Evolutionary conservation across 805 yeast species (phyloP).

Genomic region (Candida fluviatilis): DNA sequence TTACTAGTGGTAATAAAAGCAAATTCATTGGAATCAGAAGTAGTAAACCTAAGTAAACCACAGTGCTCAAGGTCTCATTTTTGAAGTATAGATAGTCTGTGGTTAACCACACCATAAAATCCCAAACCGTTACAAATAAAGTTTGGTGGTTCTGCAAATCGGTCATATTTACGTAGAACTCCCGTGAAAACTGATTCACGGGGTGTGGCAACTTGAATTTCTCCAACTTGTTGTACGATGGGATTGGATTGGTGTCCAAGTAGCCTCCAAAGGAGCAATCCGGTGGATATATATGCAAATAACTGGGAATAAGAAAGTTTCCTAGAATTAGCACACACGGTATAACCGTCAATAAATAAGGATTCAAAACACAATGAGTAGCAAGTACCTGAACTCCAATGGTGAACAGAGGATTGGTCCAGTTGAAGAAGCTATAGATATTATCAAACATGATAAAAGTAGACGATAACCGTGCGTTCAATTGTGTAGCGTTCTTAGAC

Average conservation of each 20-base stretch:
- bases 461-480: constrained; percentile 58
- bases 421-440: constrained; percentile 49
- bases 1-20: constrained; percentile 24
- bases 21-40: constrained; percentile 14
- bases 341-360: constrained; percentile 47
- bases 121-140: constrained; percentile 59
- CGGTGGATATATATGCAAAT: constrained; percentile 58
- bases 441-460: constrained; percentile 62
- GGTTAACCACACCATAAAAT: constrained; percentile 46
- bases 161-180: constrained; percentile 71
- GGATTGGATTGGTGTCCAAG: constrained; percentile 26
- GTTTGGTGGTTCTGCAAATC: constrained; percentile 82
- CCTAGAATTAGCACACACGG: constrained; percentile 54
- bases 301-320: constrained; percentile 66
- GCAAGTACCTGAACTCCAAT: constrained; percentile 48
- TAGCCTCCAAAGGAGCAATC: constrained; percentile 32
- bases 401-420: constrained; percentile 64
- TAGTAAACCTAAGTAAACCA: constrained; percentile 42
- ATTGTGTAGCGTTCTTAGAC: constrained; percentile 61
- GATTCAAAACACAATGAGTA: constrained; percentile 56
- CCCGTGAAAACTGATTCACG: constrained; percentile 73
- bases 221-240: constrained; percentile 47
- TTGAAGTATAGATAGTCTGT: constrained; percentile 58
- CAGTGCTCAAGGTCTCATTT: constrained; percentile 56
- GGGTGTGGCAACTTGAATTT: constrained; percentile 58